These are phyloP conservation scores for Ceratobasidium sp. DNA, from an alignment of 1,284 basidiomycete species.

Conservation along the genomic window DNA sequence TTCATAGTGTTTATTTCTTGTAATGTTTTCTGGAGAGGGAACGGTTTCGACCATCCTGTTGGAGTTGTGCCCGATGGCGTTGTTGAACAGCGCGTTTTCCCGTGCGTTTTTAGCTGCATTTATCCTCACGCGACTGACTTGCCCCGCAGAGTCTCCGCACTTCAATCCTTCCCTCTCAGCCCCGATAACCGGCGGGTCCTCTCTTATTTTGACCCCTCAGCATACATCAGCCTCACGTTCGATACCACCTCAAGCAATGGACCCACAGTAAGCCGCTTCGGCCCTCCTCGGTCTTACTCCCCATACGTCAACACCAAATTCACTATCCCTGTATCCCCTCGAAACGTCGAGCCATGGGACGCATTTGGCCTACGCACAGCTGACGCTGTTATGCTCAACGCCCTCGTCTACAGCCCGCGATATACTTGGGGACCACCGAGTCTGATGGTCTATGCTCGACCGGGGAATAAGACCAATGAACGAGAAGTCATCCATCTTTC, in stretches of 20 bases:
- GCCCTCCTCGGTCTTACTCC: not conserved
- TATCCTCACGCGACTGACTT: not conserved
- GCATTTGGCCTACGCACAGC: not conserved
- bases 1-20: constrained; percentile 14
- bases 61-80: not conserved
- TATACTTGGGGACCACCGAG: not conserved
- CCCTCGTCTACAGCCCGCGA: not conserved
- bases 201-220: not conserved
- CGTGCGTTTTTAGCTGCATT: no score
- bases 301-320: not conserved
- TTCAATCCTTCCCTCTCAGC: not conserved
- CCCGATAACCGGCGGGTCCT: not conserved
- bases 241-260: not conserved
- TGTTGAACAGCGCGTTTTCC: constrained; percentile 5
- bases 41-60: not conserved
- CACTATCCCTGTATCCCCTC: not conserved
- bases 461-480: no score
- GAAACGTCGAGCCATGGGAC: not conserved
- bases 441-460: not conserved
- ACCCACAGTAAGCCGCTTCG: constrained; percentile 14
- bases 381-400: constrained; percentile 9
- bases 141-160: not conserved
- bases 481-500: not conserved
- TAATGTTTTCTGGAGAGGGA: not conserved
- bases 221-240: not conserved